Evolutionary conservation across 257 asterid genomes (phyloP).

Genomic region (Cruciata laevipes): DNA sequence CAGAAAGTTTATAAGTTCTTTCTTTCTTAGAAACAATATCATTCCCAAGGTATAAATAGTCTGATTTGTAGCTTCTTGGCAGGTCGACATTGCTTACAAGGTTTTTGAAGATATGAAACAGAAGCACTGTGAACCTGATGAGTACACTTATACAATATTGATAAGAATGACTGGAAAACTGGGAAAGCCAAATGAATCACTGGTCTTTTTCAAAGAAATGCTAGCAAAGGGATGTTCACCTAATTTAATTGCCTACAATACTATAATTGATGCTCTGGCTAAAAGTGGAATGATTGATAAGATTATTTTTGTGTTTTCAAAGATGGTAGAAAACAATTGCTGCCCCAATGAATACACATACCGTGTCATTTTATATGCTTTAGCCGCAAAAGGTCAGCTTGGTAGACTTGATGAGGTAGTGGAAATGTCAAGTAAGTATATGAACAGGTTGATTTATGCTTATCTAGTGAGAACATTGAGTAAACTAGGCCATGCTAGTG

Average conservation of each 20-base stretch:
- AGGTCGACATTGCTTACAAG: conserved; percentile 66
- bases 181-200: conserved; percentile 61
- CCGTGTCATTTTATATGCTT: conserved; percentile 55
- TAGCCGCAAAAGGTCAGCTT: conserved; percentile 72
- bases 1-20: not conserved
- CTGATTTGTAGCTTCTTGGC: conserved; percentile 71
- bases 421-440: conserved; percentile 57
- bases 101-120: conserved; percentile 76
- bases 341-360: conserved; percentile 89
- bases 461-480: conserved; percentile 66
- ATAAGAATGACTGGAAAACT: conserved; percentile 67
- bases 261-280: conserved; percentile 72
- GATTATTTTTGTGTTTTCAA: conserved; percentile 55
- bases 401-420: conserved; percentile 78
- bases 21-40: conserved; percentile 7
- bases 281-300: conserved; percentile 59
- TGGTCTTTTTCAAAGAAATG: conserved; percentile 74
- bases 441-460: conserved; percentile 81
- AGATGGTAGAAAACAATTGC: conserved; percentile 79
- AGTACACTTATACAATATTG: conserved; percentile 75
- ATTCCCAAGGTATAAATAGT: conserved; percentile 31
- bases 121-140: conserved; percentile 74
- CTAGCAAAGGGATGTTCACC: conserved; percentile 59
- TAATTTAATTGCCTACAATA: conserved; percentile 74
- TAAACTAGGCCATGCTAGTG: conserved; percentile 74